phyloP scores from a whole-genome alignment of 805 yeast genomes.

The Metschnikowia continentalis region DNA sequence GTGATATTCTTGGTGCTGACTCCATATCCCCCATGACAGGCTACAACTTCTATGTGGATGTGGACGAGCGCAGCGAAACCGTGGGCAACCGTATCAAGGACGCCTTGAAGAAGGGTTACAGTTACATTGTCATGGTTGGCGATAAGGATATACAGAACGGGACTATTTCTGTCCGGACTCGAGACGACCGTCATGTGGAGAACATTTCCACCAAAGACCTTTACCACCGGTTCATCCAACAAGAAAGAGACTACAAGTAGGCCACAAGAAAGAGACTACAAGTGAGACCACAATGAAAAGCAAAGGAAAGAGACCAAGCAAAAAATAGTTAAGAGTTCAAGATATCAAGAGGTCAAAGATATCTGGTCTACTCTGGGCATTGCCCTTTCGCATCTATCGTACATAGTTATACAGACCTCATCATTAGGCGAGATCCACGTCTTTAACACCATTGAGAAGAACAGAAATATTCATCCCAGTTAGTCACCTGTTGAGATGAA shows the following conservation, averaged over 20 bases:
- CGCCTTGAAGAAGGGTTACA: slow-evolving; percentile 68
- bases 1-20: slow-evolving; percentile 33
- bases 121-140: slow-evolving; percentile 80
- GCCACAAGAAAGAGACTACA: slow-evolving; percentile 29
- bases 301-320: not conserved
- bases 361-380: not conserved
- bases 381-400: slow-evolving; percentile 1
- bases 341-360: too few species aligned
- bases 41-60: slow-evolving; percentile 65
- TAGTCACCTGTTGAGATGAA: too few species aligned
- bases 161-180: slow-evolving; percentile 59
- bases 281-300: slow-evolving; percentile 8
- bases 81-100: slow-evolving; percentile 78
- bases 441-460: not conserved
- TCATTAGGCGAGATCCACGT: too few species aligned
- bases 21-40: slow-evolving; percentile 54
- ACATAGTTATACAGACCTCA: not conserved
- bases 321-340: too few species aligned
- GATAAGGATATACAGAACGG: slow-evolving; percentile 68
- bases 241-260: slow-evolving; percentile 49
- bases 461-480: too few species aligned
- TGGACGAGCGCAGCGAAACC: slow-evolving; percentile 72
- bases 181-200: slow-evolving; percentile 45
- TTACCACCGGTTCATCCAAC: slow-evolving; percentile 45
- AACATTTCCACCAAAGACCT: slow-evolving; percentile 49